These are phyloP conservation scores for Saccharomycopsis phalli DNA, from an alignment of 1,139 yeast species.

Conservation along the genomic window DNA sequence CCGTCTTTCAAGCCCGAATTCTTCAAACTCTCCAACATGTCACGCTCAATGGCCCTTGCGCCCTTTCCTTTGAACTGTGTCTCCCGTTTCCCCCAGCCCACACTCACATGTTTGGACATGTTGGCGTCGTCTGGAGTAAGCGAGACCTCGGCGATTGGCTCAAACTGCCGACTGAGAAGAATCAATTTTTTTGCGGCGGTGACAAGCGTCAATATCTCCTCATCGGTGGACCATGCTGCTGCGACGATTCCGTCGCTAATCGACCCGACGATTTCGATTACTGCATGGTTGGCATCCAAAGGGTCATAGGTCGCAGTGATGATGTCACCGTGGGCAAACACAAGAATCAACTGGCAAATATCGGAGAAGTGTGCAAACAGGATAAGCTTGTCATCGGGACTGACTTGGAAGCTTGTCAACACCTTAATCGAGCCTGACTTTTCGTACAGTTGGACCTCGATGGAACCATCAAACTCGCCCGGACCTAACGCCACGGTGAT, in stretches of 20 bases:
- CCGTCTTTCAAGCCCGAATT: slow-evolving; percentile 65
- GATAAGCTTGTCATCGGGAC: slow-evolving; percentile 30
- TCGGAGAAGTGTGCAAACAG: slow-evolving; percentile 63
- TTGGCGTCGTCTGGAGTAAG: slow-evolving; percentile 58
- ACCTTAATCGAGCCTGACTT: slow-evolving; percentile 47
- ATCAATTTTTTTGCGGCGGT: slow-evolving; percentile 55
- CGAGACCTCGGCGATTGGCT: slow-evolving; percentile 61
- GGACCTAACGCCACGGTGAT: slow-evolving; percentile 62
- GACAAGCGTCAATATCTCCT: slow-evolving; percentile 70
- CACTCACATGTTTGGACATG: slow-evolving; percentile 79
- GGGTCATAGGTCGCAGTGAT: slow-evolving; percentile 53
- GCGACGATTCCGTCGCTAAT: slow-evolving; percentile 60
- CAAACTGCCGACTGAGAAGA: slow-evolving; percentile 67
- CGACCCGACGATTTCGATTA: slow-evolving; percentile 76
- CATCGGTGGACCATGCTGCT: slow-evolving; percentile 88
- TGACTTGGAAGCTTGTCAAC: slow-evolving; percentile 48
- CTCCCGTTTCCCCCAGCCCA: slow-evolving; percentile 98
- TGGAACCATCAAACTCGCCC: slow-evolving; percentile 39
- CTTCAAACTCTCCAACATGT: slow-evolving; percentile 37
- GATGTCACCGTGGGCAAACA: slow-evolving; percentile 63
- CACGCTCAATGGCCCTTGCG: slow-evolving; percentile 71
- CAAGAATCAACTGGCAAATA: slow-evolving; percentile 48
- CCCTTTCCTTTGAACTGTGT: slow-evolving; percentile 97
- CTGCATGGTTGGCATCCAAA: slow-evolving; percentile 34
- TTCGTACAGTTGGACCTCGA: slow-evolving; percentile 53